Percentiles rank a stretch among this genome's conserved stretches.
Conservation (phyloP, 2,329 filamentous ascomycete genomes). For the Fusarium praegraminearum region DNA sequence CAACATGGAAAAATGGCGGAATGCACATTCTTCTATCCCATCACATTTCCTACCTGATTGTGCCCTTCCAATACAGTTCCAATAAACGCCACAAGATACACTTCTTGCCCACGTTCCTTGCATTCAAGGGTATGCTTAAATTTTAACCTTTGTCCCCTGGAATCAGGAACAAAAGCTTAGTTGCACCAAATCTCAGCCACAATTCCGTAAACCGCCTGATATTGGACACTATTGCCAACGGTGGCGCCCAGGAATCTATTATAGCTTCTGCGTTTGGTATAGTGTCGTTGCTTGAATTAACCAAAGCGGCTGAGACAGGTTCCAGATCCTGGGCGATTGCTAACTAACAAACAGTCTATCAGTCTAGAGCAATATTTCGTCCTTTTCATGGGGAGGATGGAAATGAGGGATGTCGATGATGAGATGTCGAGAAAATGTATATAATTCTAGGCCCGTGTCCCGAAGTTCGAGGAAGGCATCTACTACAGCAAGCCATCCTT, state of each 20-base stretch:
- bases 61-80: background rate
- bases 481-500: background rate
- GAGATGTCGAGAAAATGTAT: background rate
- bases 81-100: background rate
- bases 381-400: constrained; percentile 1
- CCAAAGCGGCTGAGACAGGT: constrained; percentile 16
- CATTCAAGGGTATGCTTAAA: constrained; percentile 4
- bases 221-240: background rate
- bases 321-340: constrained; percentile 22
- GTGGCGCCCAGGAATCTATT: constrained; percentile 18
- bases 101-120: constrained; percentile 3
- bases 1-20: background rate
- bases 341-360: background rate
- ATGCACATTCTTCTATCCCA: background rate
- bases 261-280: constrained; percentile 6
- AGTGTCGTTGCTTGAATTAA: background rate
- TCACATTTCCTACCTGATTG: background rate
- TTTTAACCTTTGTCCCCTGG: constrained; percentile 8
- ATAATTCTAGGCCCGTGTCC: background rate
- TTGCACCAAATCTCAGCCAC: constrained; percentile 19
- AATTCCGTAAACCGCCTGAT: constrained; percentile 26
- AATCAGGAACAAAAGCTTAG: constrained; percentile 33
- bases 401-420: background rate
- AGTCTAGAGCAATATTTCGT: constrained; percentile 22
- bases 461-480: background rate